phyloP scores from a whole-genome alignment of 345 rosid genomes.

The Bretschneidera sinensis region DNA sequence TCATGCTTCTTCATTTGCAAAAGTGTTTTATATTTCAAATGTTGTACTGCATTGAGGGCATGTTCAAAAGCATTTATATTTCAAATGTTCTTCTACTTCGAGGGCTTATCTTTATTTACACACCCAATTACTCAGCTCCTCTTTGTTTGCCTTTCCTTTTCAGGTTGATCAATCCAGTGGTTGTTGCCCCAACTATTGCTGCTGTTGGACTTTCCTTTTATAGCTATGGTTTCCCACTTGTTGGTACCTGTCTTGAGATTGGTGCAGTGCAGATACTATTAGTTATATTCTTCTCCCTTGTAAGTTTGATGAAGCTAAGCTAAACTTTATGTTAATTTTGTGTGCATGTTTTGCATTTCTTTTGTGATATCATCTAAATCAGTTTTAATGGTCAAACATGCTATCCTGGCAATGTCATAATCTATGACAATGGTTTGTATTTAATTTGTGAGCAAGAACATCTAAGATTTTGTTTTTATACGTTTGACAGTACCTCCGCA shows the following conservation, averaged over 20 bases:
- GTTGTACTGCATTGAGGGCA: not conserved
- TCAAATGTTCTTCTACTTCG: no score
- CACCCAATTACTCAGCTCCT: no score
- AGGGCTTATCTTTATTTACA: no score
- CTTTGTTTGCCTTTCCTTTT: constrained; percentile 18
- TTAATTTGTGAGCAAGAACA: constrained; percentile 7
- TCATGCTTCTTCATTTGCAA: no score
- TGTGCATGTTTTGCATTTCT: not conserved
- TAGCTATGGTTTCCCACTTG: constrained; percentile 90
- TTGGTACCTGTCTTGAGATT: constrained; percentile 87
- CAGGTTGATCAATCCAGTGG: constrained; percentile 96
- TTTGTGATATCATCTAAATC: not conserved
- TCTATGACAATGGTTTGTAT: not conserved
- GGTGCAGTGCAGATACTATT: constrained; percentile 78
- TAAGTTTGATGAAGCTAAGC: constrained; percentile 36
- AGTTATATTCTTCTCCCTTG: constrained; percentile 87
- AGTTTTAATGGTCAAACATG: constrained; percentile 1
- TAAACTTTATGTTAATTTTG: not conserved
- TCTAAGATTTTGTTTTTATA: constrained; percentile 10
- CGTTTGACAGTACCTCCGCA: constrained; percentile 81
- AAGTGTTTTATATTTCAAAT: no score
- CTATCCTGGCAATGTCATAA: not conserved
- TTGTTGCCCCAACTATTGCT: constrained; percentile 96
- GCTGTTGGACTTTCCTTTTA: constrained; percentile 96
- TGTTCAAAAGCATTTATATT: no score